These are phyloP conservation scores for Cadophora malorum DNA, from an alignment of 2,329 filamentous ascomycete genomes.

Conservation along the genomic window DNA sequence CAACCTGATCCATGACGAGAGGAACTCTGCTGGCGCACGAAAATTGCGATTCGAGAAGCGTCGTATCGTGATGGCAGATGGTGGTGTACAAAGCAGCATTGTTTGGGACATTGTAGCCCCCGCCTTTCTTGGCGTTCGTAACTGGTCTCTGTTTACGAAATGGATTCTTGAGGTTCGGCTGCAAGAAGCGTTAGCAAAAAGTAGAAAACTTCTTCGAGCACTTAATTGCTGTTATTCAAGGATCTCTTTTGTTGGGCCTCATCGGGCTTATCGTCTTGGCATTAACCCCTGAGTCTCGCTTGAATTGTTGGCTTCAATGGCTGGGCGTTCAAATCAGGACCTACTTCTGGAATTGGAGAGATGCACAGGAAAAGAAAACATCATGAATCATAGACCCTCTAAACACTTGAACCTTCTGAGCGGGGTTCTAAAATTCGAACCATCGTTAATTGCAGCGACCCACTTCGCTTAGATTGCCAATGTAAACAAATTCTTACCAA, in stretches of 20 bases:
- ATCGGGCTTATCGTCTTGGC: neutral
- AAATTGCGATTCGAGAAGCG: neutral
- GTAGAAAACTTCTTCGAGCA: neutral
- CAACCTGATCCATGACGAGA: no score
- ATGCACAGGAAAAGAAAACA: no score
- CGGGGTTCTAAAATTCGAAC: no score
- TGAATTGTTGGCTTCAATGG: neutral
- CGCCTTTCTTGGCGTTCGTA: no score
- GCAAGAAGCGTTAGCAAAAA: neutral
- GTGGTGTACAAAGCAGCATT: neutral
- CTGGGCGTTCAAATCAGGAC: no score
- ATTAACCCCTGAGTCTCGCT: neutral
- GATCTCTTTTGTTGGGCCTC: neutral
- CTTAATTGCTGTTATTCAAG: neutral
- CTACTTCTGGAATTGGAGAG: neutral
- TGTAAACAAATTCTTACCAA: no score
- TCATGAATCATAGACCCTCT: no score
- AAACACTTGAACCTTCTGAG: no score
- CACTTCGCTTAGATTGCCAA: no score
- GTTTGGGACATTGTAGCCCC: neutral
- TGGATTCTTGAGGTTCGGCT: no score
- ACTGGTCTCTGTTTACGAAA: neutral
- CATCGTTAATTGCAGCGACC: no score
- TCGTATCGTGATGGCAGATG: neutral
- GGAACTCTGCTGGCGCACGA: no score